Evolutionary conservation across 2,329 filamentous ascomycete genomes (phyloP).

Genomic region (Penicillium sp.): DNA sequence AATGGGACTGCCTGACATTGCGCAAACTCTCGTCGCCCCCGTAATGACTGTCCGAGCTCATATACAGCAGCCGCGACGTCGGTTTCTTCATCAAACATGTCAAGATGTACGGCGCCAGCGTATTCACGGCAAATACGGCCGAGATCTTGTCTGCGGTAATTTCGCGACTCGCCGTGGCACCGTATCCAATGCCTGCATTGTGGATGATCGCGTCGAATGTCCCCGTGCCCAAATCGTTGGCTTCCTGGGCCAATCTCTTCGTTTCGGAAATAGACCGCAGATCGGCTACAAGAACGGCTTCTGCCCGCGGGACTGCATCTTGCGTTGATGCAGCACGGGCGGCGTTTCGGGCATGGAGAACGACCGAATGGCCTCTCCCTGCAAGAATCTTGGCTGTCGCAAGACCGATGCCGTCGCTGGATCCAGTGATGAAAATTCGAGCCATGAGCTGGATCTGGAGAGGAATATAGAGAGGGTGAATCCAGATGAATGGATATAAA

Average conservation of each 20-base stretch:
- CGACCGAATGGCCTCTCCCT: constrained; percentile 49
- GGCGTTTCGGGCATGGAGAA: constrained; percentile 53
- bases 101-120: constrained; percentile 53
- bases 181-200: constrained; percentile 50
- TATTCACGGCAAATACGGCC: constrained; percentile 51
- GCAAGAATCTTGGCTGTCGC: constrained; percentile 47
- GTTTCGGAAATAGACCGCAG: constrained; percentile 47
- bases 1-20: constrained; percentile 32
- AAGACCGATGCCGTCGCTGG: constrained; percentile 52
- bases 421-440: constrained; percentile 50
- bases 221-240: constrained; percentile 40
- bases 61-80: constrained; percentile 48
- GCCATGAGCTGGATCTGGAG: constrained; percentile 5
- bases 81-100: constrained; percentile 44
- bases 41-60: constrained; percentile 49
- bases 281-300: constrained; percentile 49
- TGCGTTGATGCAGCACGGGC: constrained; percentile 48
- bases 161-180: constrained; percentile 29
- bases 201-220: constrained; percentile 53
- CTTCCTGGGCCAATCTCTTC: constrained; percentile 47
- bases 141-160: constrained; percentile 45
- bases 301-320: constrained; percentile 45
- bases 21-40: constrained; percentile 42
- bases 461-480: background rate
- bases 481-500: background rate